Base-by-base conservation (phyloP, 768 basidiomycete genomes). In the Cystofilobasidium macerans region DNA sequence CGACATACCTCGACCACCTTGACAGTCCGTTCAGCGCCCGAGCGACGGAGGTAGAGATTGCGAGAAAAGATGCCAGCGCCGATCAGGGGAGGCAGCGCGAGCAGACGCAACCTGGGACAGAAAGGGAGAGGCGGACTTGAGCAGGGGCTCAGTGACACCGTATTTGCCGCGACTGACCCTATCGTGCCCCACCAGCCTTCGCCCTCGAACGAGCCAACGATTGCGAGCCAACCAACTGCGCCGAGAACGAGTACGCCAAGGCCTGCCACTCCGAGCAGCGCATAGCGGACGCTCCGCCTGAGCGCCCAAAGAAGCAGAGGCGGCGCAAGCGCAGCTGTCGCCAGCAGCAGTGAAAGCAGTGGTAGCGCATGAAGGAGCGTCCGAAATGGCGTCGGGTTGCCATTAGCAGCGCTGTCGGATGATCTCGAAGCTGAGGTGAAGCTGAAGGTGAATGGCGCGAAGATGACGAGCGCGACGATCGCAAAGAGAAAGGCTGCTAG, bases 311-410 rank as follows among this genome's bases (percentile, higher is more conserved):
- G 38, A n/a, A 68, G 54, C 35, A 57, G 26, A 2, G 67, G 61
- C 13, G 67, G 61, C 4, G 62, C 26, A 0, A 57, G 48, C 0
- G 61, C 56, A 22, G 54, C 35, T 18, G 59, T 6, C 6, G 57
- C 28, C 24, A 63, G 47, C 11, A 68, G 57, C 33, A 68, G 60
- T 0, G 67, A 63, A 20, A 63, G 43, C 1, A 68, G 57, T 36
- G 67, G 67, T 3, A 68, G 24, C 20, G 67, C 62, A 43, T 63
- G 67, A 33, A 68, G 57, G 47, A 68, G 57, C 13, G 67, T 68
- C 43, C 56, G 57, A 62, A 68, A 68, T 11, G 67, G 67, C 12
- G 65, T 54, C 8, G 48, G 48, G 45, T n/a, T 7, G 22, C 22
- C 45, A 7, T 16, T 16, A n/a, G 9, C 45, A 5, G 42, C 42